Evolutionary conservation across 805 yeast genomes (phyloP), one percentile per base, ranked within the genome.

Genomic region (Starmerella stigmatis): DNA sequence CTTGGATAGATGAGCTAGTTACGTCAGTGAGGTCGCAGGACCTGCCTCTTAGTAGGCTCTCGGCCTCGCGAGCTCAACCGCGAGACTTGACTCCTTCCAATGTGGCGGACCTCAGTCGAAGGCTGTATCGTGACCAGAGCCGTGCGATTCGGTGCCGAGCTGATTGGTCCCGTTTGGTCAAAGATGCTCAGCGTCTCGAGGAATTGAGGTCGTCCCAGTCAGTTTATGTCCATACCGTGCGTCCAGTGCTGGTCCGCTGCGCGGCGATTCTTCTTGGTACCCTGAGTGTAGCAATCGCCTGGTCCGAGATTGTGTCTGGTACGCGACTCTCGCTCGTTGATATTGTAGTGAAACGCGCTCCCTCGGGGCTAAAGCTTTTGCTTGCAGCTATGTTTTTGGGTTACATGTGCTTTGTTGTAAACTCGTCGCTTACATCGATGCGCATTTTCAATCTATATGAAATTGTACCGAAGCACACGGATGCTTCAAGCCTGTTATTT

Each of bases 361-460:
- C 60, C 56, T 63, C 65, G 64, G 70, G 53, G 60, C 72, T 43
- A 36, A 74, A 37, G 60, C 67, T 56, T 50, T 51, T 55, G 29
- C 51, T 66, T 6, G 68, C 78, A 1, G 59, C 74, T 27, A 47
- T 67, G 1, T 64, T 80, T 20, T 61, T 78, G 31, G 71, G 76
- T 2, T 81, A 76, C 61, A 82, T 85, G 86, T 70, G 82, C 47
- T 52, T 75, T n/a, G 68, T 79, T 23, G 72, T 92, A 1, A 68
- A 81, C 57, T 69, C 73, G 25, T 76, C 88, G 20, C 68, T 85
- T 42, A 74, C 88, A 4, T 71, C 74, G 38, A 70, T 84, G 47
- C 76, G 78, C 49, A 65, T 85, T 5, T 85, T 85, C 68, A 79
- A 81, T 58, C 71, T 81, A 60, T 85, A 83, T 59, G 86, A 81